Base-by-base conservation (phyloP, 306 rosid species). In the Inga leiocalycina region DNA sequence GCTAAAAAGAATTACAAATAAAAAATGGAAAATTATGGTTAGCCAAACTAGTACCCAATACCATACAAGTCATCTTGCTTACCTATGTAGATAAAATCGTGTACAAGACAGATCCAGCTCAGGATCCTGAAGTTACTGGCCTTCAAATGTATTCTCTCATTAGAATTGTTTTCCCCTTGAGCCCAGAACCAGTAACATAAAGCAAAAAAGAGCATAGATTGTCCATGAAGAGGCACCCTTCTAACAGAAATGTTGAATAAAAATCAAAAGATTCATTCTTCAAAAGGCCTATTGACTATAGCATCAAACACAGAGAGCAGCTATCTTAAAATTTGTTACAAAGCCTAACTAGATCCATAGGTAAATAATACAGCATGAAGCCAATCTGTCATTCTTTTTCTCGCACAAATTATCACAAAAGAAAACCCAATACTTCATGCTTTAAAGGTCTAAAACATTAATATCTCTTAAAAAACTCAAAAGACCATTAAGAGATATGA, bases 391-490 rank as follows among this genome's bases (percentile, higher is more conserved):
- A 32, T 49, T 34, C 76, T 65, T 75, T 49, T 49, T 57, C 70
- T 30, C 41, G 0, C 67, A 49, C 65, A 75, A 41, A 32, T 65
- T 20, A 52, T 69, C 56, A 69, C 74, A 15, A 43, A 71, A 71
- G 44, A 82, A 74, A 77, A 65, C 64, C 82, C 52, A 51, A 44
- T 68, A 65, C 65, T 12, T 77, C 32, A 39, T 79, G 67, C 71
- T 16, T 78, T 46, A 39, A 82, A 73, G 30, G 39, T 35, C n/a
- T 68, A 44, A 32, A 54, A 75, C 67, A 43, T 75, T 49, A 24
- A 46, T 24, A 22, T 71, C 12, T 45, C 56, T 39, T 22, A 13
- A 10, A 82, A 71, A 51, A 44, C 52, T 45, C 37, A 75, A 20
- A 24, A 82, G 61, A 51, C 52, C 22, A 5, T 13, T 8, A 48